Conservation (phyloP, 179 eudicot genomes). For the Silene coronaria region DNA sequence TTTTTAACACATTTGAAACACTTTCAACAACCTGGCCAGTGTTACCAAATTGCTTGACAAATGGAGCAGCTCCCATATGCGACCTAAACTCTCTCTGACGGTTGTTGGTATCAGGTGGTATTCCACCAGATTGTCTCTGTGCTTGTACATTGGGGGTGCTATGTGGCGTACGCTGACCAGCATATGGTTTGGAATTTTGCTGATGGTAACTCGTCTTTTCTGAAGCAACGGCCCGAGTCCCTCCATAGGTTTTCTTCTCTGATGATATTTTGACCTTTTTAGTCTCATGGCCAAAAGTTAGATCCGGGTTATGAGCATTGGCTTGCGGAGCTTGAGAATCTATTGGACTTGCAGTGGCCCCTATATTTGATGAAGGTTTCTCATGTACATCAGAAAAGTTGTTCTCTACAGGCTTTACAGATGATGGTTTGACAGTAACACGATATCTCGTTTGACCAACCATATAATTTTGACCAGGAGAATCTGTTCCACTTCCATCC, state of each 20-base stretch:
- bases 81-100: constrained; percentile 34
- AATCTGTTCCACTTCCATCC: constrained; percentile 49
- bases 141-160: constrained; percentile 30
- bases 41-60: constrained; percentile 43
- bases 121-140: constrained; percentile 31
- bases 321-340: constrained; percentile 34
- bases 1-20: constrained; percentile 50
- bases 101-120: constrained; percentile 30
- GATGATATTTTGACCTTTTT: constrained; percentile 25
- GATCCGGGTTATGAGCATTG: constrained; percentile 32
- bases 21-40: constrained; percentile 38
- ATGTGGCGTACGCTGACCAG: constrained; percentile 21
- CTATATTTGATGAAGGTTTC: constrained; percentile 36
- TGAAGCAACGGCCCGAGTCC: constrained; percentile 25
- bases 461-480: constrained; percentile 37
- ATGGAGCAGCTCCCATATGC: constrained; percentile 31
- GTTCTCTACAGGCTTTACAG: constrained; percentile 35
- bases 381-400: constrained; percentile 25
- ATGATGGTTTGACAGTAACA: constrained; percentile 38
- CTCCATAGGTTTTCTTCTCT: constrained; percentile 18
- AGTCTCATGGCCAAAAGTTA: constrained; percentile 25
- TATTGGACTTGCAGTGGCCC: constrained; percentile 27
- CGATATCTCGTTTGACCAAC: constrained; percentile 43
- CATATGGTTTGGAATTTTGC: constrained; percentile 36
- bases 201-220: constrained; percentile 32